Base-by-base conservation (phyloP, 169 alveolate species). In the Eimeria sp. region DNA sequence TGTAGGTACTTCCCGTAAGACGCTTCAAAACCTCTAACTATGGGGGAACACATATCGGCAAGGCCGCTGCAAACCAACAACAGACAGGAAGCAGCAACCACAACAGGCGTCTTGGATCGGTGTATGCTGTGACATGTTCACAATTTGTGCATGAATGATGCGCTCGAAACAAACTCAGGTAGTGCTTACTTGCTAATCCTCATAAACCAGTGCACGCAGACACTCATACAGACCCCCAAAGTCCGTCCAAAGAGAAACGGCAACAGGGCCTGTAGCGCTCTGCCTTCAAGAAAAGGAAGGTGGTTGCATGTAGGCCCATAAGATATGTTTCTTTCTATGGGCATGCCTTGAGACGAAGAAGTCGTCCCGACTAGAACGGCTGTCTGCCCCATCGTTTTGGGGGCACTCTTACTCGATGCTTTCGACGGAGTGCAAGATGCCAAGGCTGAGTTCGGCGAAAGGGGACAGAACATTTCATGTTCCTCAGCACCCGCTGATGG, bases 191-290 rank as follows among this genome's bases (percentile, higher is more conserved):
- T 47, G 72, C 83, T 83, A 34, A 95, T 90, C 65, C 43, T 80
- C 93, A 95, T 95, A 67, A 95, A 95, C 97, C 97, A 95, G 73
- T 95, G 96, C 16, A 96, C 96, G 76, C 97, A 95, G 25, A 80
- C 95, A 14, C 95, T 65, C 93, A 95, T 82, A 95, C 96, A 90
- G n/a, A 90, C 51, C 40, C 87, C 95, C 65, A 95, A 87, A 25
- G 83, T 25, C 47, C 27, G 70, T 34, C 95, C 97, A 51, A 95
- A 57, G 43, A 95, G 92, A 6, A 88, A 63, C 22, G 89, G 95
- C 57, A 95, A 65, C 73, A 86, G 47, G 7, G 51, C 40, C 49
- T 82, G 82, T 70, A 95, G 30, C 51, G 93, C 93, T 11, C 91
- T 84, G 63, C 83, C 94, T 25, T 89, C 95, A 40, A 95, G 92